Base-by-base conservation (phyloP, 169 alveolate genomes). In the Eimeria sp. region DNA sequence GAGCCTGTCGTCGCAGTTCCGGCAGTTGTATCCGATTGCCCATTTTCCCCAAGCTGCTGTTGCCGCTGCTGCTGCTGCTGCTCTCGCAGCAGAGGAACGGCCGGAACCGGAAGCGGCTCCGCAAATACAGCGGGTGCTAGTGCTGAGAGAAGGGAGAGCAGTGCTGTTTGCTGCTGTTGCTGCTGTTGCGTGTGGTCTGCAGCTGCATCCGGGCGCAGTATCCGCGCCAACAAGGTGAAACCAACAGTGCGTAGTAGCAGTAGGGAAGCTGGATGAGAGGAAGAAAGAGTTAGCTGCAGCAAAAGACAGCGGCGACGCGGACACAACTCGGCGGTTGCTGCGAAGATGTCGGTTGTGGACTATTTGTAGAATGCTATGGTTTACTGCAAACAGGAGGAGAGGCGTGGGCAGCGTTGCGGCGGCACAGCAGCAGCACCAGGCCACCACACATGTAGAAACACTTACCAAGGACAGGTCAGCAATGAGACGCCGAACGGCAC, bases 51-150 rank as follows among this genome's bases (percentile, higher is more conserved):
- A 49, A 52, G 64, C 78, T 43, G 93, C 27, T 78, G 89, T 56
- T 80, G 76, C 27, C 33, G 91, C 37, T 64, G 80, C 43, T 37
- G 93, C 43, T 25, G 64, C 68, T 64, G 93, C 49, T 64, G 83
- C 93, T 62, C 76, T 66, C 43, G 43, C n/a, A 87, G 82, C 11
- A 52, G 83, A 40, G 56, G 62, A 33, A 87, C 33, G 60, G 93
- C 30, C 49, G 93, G 93, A 46, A 64, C 52, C 54, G 93, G 80
- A 49, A 87, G 78, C 43, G 14, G 64, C 82, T 87, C 93, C 16
- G 93, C 93, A 87, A 87, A 87, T 82, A 87, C 83, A 62, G 93
- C 93, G 64, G 93, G 93, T 23, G 82, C 93, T 52, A 64, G 43
- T 1, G 60, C 93, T n/a, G 93, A 33, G 52, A 87, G 93, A 13